Conservation (phyloP, 2,329 filamentous ascomycete genomes). For the Ceratocystis papillata region DNA sequence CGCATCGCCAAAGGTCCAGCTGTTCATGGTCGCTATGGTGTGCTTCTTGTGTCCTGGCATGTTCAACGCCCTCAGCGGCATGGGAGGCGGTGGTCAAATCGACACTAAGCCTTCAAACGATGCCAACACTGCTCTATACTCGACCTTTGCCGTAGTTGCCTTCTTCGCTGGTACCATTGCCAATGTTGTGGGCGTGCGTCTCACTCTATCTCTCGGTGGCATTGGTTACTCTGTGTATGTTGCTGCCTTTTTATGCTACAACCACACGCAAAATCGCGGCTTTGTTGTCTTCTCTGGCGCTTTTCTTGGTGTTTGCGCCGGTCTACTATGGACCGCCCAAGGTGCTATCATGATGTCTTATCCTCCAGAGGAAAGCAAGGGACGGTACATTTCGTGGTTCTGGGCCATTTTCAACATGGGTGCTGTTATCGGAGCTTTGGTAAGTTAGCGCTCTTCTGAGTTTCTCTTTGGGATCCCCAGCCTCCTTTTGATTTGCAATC, state of each 20-base stretch:
- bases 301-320: conserved; percentile 66
- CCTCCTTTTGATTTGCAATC: neutral
- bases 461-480: neutral
- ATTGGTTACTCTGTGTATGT: conserved; percentile 68
- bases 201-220: conserved; percentile 60
- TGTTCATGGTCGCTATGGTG: conserved; percentile 51
- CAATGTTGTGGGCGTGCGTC: conserved; percentile 61
- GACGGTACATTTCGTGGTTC: conserved; percentile 79
- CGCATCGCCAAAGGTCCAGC: conserved; percentile 61
- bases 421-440: conserved; percentile 69
- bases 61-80: conserved; percentile 57
- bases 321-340: conserved; percentile 71
- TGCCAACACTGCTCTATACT: conserved; percentile 60
- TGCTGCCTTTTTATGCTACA: conserved; percentile 58
- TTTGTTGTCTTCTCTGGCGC: conserved; percentile 69
- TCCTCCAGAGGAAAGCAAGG: conserved; percentile 69
- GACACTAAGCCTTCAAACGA: conserved; percentile 48
- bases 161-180: conserved; percentile 67
- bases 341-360: conserved; percentile 87
- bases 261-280: conserved; percentile 54
- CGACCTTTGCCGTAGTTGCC: conserved; percentile 56
- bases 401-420: conserved; percentile 95
- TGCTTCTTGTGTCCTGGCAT: conserved; percentile 59
- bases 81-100: conserved; percentile 53
- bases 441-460: conserved; percentile 29